These are phyloP conservation scores for Trichopus zeylanicus DNA, from an alignment of 116 monocot species.

Conservation along the genomic window DNA sequence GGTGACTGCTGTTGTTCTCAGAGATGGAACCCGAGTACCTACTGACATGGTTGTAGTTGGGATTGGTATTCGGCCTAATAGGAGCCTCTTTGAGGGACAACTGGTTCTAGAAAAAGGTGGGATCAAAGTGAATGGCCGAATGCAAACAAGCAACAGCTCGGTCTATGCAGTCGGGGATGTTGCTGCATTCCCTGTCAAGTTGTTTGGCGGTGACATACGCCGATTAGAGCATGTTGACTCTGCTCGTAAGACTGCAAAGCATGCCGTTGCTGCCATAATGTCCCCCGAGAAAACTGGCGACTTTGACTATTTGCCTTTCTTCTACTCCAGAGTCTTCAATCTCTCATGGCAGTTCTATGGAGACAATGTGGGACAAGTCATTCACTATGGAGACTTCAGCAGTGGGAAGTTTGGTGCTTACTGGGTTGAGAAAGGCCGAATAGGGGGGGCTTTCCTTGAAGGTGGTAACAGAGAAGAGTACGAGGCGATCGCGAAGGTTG, in stretches of 20 bases:
- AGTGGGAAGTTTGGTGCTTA: slow-evolving; percentile 62
- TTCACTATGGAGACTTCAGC: slow-evolving; percentile 58
- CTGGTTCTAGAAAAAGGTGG: slow-evolving; percentile 78
- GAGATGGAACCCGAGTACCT: slow-evolving; percentile 63
- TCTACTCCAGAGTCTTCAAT: slow-evolving; percentile 90
- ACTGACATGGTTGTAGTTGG: slow-evolving; percentile 89
- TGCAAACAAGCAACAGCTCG: slow-evolving; percentile 71
- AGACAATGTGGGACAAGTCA: slow-evolving; percentile 66
- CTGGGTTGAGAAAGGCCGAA: slow-evolving; percentile 51
- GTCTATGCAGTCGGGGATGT: slow-evolving; percentile 94
- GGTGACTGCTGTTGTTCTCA: slow-evolving; percentile 68
- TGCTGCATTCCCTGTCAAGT: slow-evolving; percentile 78
- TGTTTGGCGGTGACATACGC: slow-evolving; percentile 51
- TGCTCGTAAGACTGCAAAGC: slow-evolving; percentile 68
- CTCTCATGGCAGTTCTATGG: slow-evolving; percentile 93
- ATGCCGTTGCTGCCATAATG: slow-evolving; percentile 66
- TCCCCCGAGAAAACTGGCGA: slow-evolving; percentile 30
- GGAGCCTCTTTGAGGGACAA: slow-evolving; percentile 69
- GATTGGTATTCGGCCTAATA: slow-evolving; percentile 77
- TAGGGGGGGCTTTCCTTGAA: slow-evolving; percentile 78
- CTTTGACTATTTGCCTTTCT: slow-evolving; percentile 82
- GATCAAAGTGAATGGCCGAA: slow-evolving; percentile 75
- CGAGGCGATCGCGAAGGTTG: slow-evolving; percentile 61
- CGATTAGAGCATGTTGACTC: slow-evolving; percentile 90
- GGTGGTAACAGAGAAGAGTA: slow-evolving; percentile 71